phyloP scores from a whole-genome alignment of 2,329 filamentous ascomycete genomes.

The Sporothrix variecibatus region DNA sequence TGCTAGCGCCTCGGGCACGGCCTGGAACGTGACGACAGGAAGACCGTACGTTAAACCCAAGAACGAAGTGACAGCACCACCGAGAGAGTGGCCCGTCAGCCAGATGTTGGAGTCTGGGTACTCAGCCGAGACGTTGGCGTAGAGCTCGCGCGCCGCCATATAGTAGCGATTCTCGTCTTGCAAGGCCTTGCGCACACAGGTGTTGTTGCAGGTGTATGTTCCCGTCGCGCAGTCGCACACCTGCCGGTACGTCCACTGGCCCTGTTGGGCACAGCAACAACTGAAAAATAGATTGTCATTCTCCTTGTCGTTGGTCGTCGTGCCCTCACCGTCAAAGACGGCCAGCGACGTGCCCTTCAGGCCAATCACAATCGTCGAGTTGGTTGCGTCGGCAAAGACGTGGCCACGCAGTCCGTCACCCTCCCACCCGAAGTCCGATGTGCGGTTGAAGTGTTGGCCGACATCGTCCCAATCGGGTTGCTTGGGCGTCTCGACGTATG shows the following conservation, averaged over 20 bases:
- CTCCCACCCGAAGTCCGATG: conserved; percentile 90
- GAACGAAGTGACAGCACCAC: conserved; percentile 84
- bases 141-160: conserved; percentile 82
- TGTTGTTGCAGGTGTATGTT: conserved; percentile 89
- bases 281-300: conserved; percentile 99
- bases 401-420: conserved; percentile 86
- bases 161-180: conserved; percentile 89
- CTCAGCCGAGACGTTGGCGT: conserved; percentile 85
- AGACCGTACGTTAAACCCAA: conserved; percentile 88
- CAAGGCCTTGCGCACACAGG: conserved; percentile 76
- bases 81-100: conserved; percentile 90
- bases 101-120: conserved; percentile 86
- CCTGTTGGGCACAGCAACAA: conserved; percentile 94
- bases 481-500: conserved; percentile 75
- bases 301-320: conserved; percentile 94
- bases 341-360: conserved; percentile 89
- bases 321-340: conserved; percentile 94
- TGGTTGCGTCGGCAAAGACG: conserved; percentile 83
- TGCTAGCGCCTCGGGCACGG: conserved; percentile 86
- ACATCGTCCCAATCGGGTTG: conserved; percentile 83
- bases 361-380: conserved; percentile 86
- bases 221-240: conserved; percentile 90
- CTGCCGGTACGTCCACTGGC: conserved; percentile 84
- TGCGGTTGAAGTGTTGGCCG: conserved; percentile 77
- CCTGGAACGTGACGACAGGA: conserved; percentile 90